Conservation (phyloP, 441 rosid genomes). For the Jatropha multifida region DNA sequence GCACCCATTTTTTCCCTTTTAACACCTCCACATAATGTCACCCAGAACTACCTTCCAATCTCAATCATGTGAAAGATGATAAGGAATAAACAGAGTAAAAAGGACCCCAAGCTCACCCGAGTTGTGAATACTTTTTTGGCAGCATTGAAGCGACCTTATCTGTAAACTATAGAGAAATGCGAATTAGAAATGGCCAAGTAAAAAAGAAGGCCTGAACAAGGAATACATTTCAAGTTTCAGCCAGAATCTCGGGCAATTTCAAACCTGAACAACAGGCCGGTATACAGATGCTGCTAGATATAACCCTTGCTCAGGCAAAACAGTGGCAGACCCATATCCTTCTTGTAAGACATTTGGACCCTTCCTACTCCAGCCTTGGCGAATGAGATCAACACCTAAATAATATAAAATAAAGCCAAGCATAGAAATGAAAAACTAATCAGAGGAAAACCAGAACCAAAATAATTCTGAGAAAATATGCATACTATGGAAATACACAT, state of each 20-base stretch:
- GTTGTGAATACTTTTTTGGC: constrained; percentile 81
- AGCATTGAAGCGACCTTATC: constrained; percentile 84
- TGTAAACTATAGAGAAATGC: constrained; percentile 72
- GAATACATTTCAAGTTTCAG: constrained; percentile 13
- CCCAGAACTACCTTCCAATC: neutral
- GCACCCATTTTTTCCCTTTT: neutral
- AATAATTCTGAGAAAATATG: neutral
- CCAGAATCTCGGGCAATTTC: constrained; percentile 15
- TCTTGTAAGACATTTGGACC: constrained; percentile 78
- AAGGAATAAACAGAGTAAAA: neutral
- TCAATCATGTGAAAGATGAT: neutral
- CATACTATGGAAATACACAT: neutral
- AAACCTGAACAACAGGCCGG: constrained; percentile 95
- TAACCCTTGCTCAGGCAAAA: constrained; percentile 98
- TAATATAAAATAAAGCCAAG: constrained; percentile 4
- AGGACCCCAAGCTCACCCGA: constrained; percentile 63
- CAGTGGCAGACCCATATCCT: constrained; percentile 96
- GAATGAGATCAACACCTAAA: constrained; percentile 81
- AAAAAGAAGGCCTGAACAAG: constrained; percentile 14
- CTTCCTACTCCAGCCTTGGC: constrained; percentile 93
- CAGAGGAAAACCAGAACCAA: neutral
- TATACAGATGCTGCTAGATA: constrained; percentile 93
- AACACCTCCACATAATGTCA: neutral
- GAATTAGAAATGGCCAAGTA: constrained; percentile 24
- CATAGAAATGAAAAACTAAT: constrained; percentile 6